phyloP scores from a whole-genome alignment of 257 asterid species.

The Gentiana dahurica region DNA sequence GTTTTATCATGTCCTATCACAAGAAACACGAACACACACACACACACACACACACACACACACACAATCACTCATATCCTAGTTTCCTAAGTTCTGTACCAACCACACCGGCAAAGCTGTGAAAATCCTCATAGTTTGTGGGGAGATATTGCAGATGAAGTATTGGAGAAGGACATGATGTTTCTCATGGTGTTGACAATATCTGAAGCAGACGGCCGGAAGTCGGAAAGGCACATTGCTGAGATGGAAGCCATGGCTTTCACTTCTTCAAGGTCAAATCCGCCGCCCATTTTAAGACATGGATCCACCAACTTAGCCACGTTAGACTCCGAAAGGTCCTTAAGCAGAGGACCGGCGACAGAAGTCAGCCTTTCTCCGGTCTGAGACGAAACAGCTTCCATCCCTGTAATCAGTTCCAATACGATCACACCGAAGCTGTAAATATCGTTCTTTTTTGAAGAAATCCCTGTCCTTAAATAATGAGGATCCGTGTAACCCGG shows the following conservation, averaged over 20 bases:
- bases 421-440: conserved; percentile 55
- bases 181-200: conserved; percentile 24
- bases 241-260: conserved; percentile 38
- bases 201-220: conserved; percentile 51
- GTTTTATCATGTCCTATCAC: no score
- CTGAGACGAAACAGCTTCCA: conserved; percentile 33
- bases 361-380: conserved; percentile 37
- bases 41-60: background rate
- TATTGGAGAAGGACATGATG: conserved; percentile 5
- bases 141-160: no score
- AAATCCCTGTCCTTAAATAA: conserved; percentile 51
- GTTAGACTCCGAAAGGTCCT: conserved; percentile 25
- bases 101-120: no score
- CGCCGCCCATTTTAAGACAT: conserved; percentile 14
- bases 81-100: no score
- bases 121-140: no score
- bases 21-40: no score
- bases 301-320: conserved; percentile 49
- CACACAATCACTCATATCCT: no score
- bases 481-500: conserved; percentile 78
- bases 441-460: conserved; percentile 55
- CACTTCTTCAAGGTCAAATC: conserved; percentile 39
- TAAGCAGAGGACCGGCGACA: conserved; percentile 28
- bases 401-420: conserved; percentile 59
- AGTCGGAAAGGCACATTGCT: conserved; percentile 34